These are phyloP conservation scores for Tetrastigma voinierianum DNA, from an alignment of 164 flowering plant genomes.

Conservation along the genomic window DNA sequence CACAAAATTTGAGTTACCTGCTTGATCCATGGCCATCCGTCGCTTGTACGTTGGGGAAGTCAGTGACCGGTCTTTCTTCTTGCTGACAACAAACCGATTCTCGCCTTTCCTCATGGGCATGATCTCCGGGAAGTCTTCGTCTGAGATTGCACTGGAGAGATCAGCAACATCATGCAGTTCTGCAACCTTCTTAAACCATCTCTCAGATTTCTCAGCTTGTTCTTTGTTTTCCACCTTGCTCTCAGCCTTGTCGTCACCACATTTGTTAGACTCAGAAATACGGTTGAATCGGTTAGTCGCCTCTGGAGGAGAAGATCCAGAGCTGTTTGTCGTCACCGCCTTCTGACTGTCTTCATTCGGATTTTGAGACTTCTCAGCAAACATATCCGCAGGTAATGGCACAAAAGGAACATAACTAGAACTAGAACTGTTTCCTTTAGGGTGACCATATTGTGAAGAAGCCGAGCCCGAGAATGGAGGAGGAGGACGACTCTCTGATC, in stretches of 20 bases:
- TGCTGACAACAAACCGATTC: constrained; percentile 82
- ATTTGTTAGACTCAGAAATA: constrained; percentile 9
- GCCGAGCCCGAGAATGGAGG: constrained; percentile 6
- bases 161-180: constrained; percentile 69
- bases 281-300: constrained; percentile 10
- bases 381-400: constrained; percentile 69
- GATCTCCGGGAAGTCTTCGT: constrained; percentile 80
- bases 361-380: constrained; percentile 44
- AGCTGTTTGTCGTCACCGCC: not conserved
- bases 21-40: constrained; percentile 64
- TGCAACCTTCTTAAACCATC: constrained; percentile 76
- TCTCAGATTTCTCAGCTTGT: constrained; percentile 56
- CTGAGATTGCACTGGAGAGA: constrained; percentile 55
- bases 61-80: constrained; percentile 77
- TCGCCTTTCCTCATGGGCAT: constrained; percentile 94
- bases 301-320: constrained; percentile 13
- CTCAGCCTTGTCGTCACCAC: constrained; percentile 21
- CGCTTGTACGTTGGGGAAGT: constrained; percentile 76
- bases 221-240: constrained; percentile 34
- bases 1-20: constrained; percentile 54
- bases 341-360: constrained; percentile 16
- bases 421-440: constrained; percentile 32
- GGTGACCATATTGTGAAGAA: constrained; percentile 16
- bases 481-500: constrained; percentile 8
- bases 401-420: constrained; percentile 63